Evolutionary conservation across 331 rosid species (phyloP).

Genomic region (Phaseolus coccineus): DNA sequence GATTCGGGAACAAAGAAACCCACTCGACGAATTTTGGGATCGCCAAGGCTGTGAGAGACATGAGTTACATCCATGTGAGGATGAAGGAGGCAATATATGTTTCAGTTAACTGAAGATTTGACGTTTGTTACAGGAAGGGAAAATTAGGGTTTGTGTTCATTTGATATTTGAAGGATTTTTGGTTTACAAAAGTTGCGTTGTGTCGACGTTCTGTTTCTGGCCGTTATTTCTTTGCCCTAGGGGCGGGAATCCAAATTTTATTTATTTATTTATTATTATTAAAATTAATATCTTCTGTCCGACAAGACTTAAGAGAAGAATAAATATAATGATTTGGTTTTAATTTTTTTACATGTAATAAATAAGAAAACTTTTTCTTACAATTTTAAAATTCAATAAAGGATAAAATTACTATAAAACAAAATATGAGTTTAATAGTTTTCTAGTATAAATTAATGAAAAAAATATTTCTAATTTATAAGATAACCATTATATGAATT

Average conservation of each 20-base stretch:
- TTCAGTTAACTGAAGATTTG: not conserved
- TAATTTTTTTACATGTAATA: no score
- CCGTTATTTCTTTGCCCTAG: not conserved
- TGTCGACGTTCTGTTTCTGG: conserved; percentile 26
- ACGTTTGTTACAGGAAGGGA: not conserved
- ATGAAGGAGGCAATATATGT: conserved; percentile 9
- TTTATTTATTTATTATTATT: not conserved
- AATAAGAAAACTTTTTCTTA: no score
- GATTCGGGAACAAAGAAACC: conserved; percentile 68
- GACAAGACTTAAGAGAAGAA: no score
- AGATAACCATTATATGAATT: no score
- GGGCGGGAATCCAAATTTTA: conserved; percentile 39
- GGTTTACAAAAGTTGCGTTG: conserved; percentile 13
- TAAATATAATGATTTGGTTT: no score
- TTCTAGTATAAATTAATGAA: no score
- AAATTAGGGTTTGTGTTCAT: conserved; percentile 18
- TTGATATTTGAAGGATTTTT: conserved; percentile 5
- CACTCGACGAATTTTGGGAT: conserved; percentile 80
- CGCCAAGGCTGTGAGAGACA: conserved; percentile 57
- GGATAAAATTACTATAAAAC: no score
- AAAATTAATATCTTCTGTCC: no score
- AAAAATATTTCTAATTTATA: no score
- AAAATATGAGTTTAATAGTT: no score
- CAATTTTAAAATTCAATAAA: no score
- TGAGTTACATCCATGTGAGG: conserved; percentile 71